These are phyloP conservation scores for Kuraishia floccosa DNA, from an alignment of 805 yeast species.

Conservation along the genomic window DNA sequence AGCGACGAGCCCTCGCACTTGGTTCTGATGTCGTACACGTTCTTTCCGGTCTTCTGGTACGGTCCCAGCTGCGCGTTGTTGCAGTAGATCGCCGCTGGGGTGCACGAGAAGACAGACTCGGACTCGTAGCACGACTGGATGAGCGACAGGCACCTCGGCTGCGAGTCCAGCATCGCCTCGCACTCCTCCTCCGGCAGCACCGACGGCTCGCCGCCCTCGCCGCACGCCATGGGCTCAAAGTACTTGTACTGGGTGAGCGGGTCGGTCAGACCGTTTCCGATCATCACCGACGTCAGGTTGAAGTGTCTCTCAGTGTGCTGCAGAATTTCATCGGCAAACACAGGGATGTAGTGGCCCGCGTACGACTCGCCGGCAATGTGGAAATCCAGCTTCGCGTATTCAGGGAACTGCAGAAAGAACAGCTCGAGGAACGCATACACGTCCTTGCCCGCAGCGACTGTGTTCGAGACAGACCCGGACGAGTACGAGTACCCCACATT, in stretches of 20 bases:
- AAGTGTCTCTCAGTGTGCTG: slow-evolving; percentile 44
- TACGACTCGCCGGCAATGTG: slow-evolving; percentile 92
- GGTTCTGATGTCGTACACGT: slow-evolving; percentile 82
- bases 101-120: slow-evolving; percentile 72
- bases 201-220: slow-evolving; percentile 72
- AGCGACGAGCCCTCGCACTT: slow-evolving; percentile 58
- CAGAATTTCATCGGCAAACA: slow-evolving; percentile 72
- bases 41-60: slow-evolving; percentile 74
- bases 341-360: slow-evolving; percentile 93
- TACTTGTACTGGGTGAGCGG: slow-evolving; percentile 67
- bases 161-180: slow-evolving; percentile 48
- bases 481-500: slow-evolving; percentile 75
- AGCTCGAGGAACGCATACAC: slow-evolving; percentile 71
- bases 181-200: slow-evolving; percentile 76
- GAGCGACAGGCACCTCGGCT: slow-evolving; percentile 70
- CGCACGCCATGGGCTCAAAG: slow-evolving; percentile 93
- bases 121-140: slow-evolving; percentile 70
- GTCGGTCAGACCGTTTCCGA: slow-evolving; percentile 89
- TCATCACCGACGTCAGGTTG: slow-evolving; percentile 65
- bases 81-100: slow-evolving; percentile 88
- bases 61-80: slow-evolving; percentile 76
- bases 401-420: slow-evolving; percentile 64
- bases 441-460: slow-evolving; percentile 77
- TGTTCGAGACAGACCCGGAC: slow-evolving; percentile 49
- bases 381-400: slow-evolving; percentile 44